Evolutionary conservation across 2,329 filamentous ascomycete species (phyloP).

Genomic region (Trichoderma oligosporum): DNA sequence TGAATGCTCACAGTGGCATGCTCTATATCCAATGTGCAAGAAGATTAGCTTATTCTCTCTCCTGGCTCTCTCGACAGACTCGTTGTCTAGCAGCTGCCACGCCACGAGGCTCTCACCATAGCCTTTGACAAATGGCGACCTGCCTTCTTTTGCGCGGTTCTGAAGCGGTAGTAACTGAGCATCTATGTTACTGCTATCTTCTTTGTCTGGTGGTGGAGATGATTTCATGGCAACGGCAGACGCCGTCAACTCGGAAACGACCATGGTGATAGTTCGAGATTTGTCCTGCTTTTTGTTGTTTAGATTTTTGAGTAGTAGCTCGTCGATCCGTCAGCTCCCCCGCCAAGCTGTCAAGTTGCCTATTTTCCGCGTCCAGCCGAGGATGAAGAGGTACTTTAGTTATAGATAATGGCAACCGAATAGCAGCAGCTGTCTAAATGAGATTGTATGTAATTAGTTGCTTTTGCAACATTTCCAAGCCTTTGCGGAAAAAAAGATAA

Average conservation of each 20-base stretch:
- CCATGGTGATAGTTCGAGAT: slow-evolving; percentile 28
- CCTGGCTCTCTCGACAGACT: slow-evolving; percentile 72
- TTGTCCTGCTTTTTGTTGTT: background rate
- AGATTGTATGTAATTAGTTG: background rate
- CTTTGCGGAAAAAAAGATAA: no score
- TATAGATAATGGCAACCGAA: background rate
- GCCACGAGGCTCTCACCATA: slow-evolving; percentile 79
- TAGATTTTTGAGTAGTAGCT: background rate
- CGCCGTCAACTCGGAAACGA: slow-evolving; percentile 37
- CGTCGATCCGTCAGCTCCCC: slow-evolving; percentile 1
- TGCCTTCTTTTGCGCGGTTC: slow-evolving; percentile 37
- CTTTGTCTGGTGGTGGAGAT: slow-evolving; percentile 25
- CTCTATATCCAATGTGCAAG: slow-evolving; percentile 89
- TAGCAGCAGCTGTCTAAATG: background rate
- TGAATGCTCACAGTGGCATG: slow-evolving; percentile 77
- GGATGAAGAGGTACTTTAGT: background rate
- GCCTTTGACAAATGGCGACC: slow-evolving; percentile 59
- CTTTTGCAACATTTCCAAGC: no score
- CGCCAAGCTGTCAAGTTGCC: background rate
- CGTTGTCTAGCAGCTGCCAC: slow-evolving; percentile 85
- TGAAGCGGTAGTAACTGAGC: slow-evolving; percentile 27
- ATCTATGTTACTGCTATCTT: slow-evolving; percentile 19
- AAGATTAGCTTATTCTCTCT: slow-evolving; percentile 85
- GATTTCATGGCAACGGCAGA: slow-evolving; percentile 34
- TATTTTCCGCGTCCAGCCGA: background rate